Conservation (phyloP, 2,329 filamentous ascomycete species). For the Bipolaris oryzae region DNA sequence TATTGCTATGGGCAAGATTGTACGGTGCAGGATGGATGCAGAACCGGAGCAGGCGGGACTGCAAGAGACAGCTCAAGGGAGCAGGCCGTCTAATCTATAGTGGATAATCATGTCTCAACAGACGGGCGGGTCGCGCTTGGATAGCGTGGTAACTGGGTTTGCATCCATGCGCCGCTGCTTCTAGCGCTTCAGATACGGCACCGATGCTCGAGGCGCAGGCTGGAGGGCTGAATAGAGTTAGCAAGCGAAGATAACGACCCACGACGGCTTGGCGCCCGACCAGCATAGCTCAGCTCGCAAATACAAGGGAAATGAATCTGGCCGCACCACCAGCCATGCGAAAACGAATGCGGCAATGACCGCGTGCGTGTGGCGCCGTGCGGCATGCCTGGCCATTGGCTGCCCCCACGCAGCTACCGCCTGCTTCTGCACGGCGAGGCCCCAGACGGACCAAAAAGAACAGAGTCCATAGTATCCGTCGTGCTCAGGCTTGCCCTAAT, state of each 20-base stretch:
- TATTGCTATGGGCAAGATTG: background rate
- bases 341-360: conserved; percentile 13
- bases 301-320: conserved; percentile 6
- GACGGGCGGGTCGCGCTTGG: conserved; percentile 18
- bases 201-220: conserved; percentile 9
- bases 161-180: conserved; percentile 17
- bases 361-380: conserved; percentile 5
- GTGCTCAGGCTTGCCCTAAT: no score
- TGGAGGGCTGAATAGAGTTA: conserved; percentile 9
- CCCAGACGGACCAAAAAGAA: background rate
- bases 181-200: conserved; percentile 14
- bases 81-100: conserved; percentile 16
- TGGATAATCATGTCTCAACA: conserved; percentile 21
- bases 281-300: conserved; percentile 9
- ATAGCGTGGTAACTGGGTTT: conserved; percentile 19
- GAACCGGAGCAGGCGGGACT: background rate
- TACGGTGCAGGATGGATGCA: background rate
- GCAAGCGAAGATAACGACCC: conserved; percentile 15
- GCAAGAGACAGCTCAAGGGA: conserved; percentile 3
- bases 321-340: conserved; percentile 1
- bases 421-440: background rate
- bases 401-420: background rate
- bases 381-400: conserved; percentile 7
- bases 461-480: conserved; percentile 1
- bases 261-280: conserved; percentile 11